Conservation (phyloP, 2,329 filamentous ascomycete genomes). For the Incumbomyces lentus region DNA sequence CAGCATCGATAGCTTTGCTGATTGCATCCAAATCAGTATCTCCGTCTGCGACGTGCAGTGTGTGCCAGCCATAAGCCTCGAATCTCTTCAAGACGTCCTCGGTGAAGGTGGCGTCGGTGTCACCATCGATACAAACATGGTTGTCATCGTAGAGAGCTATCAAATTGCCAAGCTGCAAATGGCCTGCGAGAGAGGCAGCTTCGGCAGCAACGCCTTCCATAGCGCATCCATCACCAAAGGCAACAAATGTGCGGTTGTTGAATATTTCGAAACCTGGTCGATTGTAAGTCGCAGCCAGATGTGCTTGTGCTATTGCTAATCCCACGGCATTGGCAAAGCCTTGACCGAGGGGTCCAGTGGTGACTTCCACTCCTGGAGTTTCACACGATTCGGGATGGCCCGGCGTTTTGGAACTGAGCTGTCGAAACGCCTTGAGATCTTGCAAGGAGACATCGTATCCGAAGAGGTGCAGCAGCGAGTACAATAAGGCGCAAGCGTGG, state of each 20-base stretch:
- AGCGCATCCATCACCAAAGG: conserved; percentile 96
- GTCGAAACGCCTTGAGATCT: conserved; percentile 73
- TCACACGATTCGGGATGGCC: conserved; percentile 96
- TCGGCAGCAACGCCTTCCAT: conserved; percentile 53
- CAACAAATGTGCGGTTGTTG: conserved; percentile 94
- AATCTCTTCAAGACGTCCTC: conserved; percentile 93
- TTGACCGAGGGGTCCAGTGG: conserved; percentile 93
- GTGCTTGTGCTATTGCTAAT: conserved; percentile 91
- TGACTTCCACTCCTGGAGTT: conserved; percentile 93
- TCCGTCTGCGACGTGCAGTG: conserved; percentile 71
- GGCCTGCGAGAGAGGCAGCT: too few relatives aligned
- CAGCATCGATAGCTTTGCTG: conserved; percentile 75
- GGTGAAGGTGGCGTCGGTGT: conserved; percentile 92
- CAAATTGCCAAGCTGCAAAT: too few relatives aligned
- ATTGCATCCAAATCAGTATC: conserved; percentile 80
- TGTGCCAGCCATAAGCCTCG: conserved; percentile 95
- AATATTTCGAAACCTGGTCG: conserved; percentile 84
- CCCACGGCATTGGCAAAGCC: conserved; percentile 95
- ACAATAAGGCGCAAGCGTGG: conserved; percentile 98
- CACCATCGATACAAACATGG: conserved; percentile 72
- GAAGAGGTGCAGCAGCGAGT: conserved; percentile 93
- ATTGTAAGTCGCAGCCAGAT: conserved; percentile 87
- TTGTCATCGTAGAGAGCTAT: too few relatives aligned
- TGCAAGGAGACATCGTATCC: conserved; percentile 79
- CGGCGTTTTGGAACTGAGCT: conserved; percentile 72